These are phyloP conservation scores for Phialophora verrucosa DNA, from an alignment of 2,329 filamentous ascomycete species.

Conservation along the genomic window DNA sequence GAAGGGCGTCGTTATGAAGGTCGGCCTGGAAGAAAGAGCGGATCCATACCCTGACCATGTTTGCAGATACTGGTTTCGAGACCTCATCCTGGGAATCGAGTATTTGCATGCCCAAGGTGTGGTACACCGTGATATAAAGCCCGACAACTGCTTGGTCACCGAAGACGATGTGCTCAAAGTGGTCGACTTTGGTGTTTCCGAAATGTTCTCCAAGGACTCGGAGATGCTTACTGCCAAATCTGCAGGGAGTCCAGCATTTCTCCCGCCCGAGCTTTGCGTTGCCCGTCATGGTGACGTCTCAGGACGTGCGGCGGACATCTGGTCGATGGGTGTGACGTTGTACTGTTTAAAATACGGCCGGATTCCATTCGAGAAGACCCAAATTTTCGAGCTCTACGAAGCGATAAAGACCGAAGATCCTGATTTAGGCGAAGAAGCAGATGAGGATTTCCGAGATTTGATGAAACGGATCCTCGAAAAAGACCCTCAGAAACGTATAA, in stretches of 20 bases:
- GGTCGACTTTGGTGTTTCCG: constrained; percentile 94
- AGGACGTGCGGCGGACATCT: constrained; percentile 89
- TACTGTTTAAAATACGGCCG: constrained; percentile 89
- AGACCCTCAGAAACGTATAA: constrained; percentile 80
- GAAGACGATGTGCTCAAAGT: constrained; percentile 94
- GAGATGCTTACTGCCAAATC: constrained; percentile 93
- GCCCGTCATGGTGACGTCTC: constrained; percentile 84
- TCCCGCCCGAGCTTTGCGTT: constrained; percentile 90
- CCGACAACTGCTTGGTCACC: constrained; percentile 90
- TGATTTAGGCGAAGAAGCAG: constrained; percentile 66
- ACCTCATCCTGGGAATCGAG: constrained; percentile 92
- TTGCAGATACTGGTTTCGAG: constrained; percentile 91
- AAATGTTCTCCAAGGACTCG: constrained; percentile 91
- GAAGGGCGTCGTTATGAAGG: constrained; percentile 96
- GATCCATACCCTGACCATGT: constrained; percentile 81
- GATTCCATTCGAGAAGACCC: constrained; percentile 81
- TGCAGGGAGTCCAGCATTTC: constrained; percentile 90
- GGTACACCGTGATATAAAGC: constrained; percentile 96
- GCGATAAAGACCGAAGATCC: constrained; percentile 77
- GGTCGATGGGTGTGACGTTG: constrained; percentile 96
- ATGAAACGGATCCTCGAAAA: constrained; percentile 79
- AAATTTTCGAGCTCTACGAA: constrained; percentile 85
- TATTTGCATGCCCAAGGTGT: constrained; percentile 95
- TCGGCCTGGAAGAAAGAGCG: constrained; percentile 81
- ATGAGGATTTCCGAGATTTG: constrained; percentile 74